Evolutionary conservation across 345 rosid species (phyloP).

Genomic region (Hibiscus syriacus): DNA sequence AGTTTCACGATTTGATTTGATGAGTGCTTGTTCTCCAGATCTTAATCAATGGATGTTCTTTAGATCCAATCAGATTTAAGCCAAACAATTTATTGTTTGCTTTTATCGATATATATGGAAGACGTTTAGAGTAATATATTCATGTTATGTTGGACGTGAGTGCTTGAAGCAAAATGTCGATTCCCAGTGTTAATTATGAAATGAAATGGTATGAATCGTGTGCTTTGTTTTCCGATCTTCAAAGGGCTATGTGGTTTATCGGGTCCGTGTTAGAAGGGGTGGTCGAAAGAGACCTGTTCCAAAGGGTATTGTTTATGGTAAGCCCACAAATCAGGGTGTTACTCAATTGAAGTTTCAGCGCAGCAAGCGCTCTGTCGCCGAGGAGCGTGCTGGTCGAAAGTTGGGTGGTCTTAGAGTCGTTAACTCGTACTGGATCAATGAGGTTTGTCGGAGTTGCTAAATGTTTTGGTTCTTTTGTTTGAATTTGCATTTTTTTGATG

Average conservation of each 20-base stretch:
- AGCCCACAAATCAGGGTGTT: too few relatives aligned
- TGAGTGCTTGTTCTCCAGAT: slow-evolving; percentile 12
- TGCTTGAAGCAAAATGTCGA: too few relatives aligned
- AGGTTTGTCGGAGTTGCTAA: slow-evolving; percentile 31
- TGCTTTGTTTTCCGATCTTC: neutral
- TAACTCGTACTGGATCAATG: slow-evolving; percentile 96
- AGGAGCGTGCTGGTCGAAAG: slow-evolving; percentile 91
- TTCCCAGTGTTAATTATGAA: too few relatives aligned
- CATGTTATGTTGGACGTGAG: too few relatives aligned
- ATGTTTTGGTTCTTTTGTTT: neutral
- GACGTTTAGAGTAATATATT: too few relatives aligned
- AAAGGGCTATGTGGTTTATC: slow-evolving; percentile 60
- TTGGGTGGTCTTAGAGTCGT: slow-evolving; percentile 90
- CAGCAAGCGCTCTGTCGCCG: slow-evolving; percentile 98
- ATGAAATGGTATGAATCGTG: too few relatives aligned
- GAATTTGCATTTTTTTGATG: neutral
- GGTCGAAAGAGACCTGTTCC: too few relatives aligned
- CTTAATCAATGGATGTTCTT: slow-evolving; percentile 31
- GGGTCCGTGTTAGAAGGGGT: too few relatives aligned
- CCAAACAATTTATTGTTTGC: slow-evolving; percentile 13
- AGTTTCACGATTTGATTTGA: neutral
- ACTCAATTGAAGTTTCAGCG: too few relatives aligned
- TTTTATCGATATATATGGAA: too few relatives aligned
- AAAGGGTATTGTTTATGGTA: too few relatives aligned
- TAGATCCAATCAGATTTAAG: slow-evolving; percentile 17